phyloP scores from a whole-genome alignment of 306 rosid genomes.

The Vachellia pachyceras region DNA sequence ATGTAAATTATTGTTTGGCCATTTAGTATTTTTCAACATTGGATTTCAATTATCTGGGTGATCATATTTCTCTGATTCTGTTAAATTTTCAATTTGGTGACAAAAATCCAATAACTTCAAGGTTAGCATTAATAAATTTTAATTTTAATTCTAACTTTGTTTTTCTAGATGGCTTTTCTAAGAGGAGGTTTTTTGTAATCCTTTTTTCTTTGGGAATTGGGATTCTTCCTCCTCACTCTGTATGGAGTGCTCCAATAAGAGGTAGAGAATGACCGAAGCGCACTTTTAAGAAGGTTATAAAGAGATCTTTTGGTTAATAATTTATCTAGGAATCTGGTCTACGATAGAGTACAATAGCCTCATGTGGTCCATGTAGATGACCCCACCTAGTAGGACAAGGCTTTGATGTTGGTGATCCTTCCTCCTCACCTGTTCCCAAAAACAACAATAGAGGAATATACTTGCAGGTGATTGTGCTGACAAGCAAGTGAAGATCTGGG shows the following conservation, averaged over 20 bases:
- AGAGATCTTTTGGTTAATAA: no score
- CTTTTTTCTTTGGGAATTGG: slow-evolving; percentile 3
- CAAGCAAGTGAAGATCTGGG: slow-evolving; percentile 57
- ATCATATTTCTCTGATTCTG: slow-evolving; percentile 37
- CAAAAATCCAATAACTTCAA: slow-evolving; percentile 72
- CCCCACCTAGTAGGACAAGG: no score
- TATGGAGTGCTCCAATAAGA: no score
- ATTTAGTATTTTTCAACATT: slow-evolving; percentile 5
- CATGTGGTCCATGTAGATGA: no score
- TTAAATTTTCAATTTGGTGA: slow-evolving; percentile 31
- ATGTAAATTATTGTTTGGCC: neutral
- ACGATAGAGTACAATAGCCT: no score
- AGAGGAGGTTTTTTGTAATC: neutral
- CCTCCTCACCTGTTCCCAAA: no score
- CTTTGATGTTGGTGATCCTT: no score
- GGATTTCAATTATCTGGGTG: neutral
- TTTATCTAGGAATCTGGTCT: no score
- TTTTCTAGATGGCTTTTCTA: slow-evolving; percentile 5
- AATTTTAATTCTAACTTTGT: slow-evolving; percentile 27
- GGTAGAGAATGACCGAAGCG: no score
- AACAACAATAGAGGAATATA: slow-evolving; percentile 59
- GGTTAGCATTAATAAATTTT: slow-evolving; percentile 50
- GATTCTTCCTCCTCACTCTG: neutral
- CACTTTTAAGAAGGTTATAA: no score
- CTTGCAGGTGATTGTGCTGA: slow-evolving; percentile 98